Evolutionary conservation across 2,329 filamentous ascomycete genomes (phyloP), one percentile per base, ranked within the genome.

Genomic region (Trichoderma simmonsii): DNA sequence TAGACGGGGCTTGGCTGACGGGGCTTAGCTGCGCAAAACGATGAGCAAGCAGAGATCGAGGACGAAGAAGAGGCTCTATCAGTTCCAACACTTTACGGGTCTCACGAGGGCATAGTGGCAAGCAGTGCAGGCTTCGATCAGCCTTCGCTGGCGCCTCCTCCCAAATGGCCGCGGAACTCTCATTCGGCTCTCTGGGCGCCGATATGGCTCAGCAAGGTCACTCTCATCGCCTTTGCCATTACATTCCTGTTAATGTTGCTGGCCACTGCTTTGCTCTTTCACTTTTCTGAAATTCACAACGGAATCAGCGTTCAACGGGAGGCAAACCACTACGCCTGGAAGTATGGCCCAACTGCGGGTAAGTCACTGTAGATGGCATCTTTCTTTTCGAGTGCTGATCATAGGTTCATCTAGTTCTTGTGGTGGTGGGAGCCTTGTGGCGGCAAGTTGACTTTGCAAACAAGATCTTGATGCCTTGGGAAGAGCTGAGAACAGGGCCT

Each of bases 241-340:
- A 62, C 67, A 1, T 70, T 70, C 28, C 1, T 70, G 3, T 36
- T 62, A 2, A 70, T 70, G 67, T 18, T 70, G 14, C 21, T 70
- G 7, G 57, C 57, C 4, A 70, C 67, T 1, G 67, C 67, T 54
- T 54, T 70, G 28, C 67, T 70, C 1, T 70, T 54, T 3, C 57
- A 30, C 3, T 70, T 62, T 39, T 70, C 67, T 21, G n/a, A 70
- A 30, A 5, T 28, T 11, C 3, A 61, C 30, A 62, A 54, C n/a
- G 67, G 67, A 11, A 26, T 70, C 8, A 62, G 67, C 15, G 21
- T 34, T 30, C 67, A 70, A 14, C 21, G 57, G 28, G 67, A 70
- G 57, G 67, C 67, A n/a, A 70, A 70, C 21, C 67, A 70, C 11
- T 70, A 70, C 18, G 67, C 57, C 28, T 70, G 67, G 67, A 70